Percentiles rank a stretch among this genome's conserved stretches.
These are phyloP conservation scores for Lipomyces chichibuensis DNA, from an alignment of 805 yeast genomes.

Conservation along the genomic window DNA sequence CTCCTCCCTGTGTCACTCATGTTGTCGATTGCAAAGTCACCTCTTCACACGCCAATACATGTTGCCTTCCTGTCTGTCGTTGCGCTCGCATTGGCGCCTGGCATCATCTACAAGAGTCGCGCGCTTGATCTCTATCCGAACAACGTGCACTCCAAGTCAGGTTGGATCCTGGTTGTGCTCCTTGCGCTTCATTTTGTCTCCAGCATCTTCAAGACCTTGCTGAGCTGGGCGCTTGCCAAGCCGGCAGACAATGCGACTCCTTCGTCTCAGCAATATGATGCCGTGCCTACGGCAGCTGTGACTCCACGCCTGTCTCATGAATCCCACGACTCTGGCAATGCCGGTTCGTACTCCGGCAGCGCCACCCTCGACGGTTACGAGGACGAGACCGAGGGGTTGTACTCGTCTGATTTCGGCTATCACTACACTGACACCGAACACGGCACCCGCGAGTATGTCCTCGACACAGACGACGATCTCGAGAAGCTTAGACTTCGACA, in stretches of 20 bases:
- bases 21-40: slow-evolving; percentile 60
- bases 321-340: slow-evolving; percentile 13
- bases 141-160: slow-evolving; percentile 71
- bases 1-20: slow-evolving; percentile 48
- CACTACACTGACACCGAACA: slow-evolving; percentile 43
- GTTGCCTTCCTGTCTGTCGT: slow-evolving; percentile 54
- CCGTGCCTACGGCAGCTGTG: neutral
- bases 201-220: slow-evolving; percentile 55
- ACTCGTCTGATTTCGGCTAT: slow-evolving; percentile 22
- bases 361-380: slow-evolving; percentile 28
- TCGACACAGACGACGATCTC: slow-evolving; percentile 26
- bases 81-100: slow-evolving; percentile 56
- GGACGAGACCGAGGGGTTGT: slow-evolving; percentile 12
- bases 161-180: slow-evolving; percentile 60
- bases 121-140: slow-evolving; percentile 70
- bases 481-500: slow-evolving; percentile 25
- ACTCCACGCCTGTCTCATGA: neutral
- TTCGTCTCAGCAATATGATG: neutral
- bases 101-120: slow-evolving; percentile 58
- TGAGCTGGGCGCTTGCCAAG: slow-evolving; percentile 48
- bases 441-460: slow-evolving; percentile 37
- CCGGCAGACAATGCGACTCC: neutral
- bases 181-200: slow-evolving; percentile 57
- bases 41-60: slow-evolving; percentile 61
- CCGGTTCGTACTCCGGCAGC: slow-evolving; percentile 15